Base-by-base conservation (phyloP, 2,329 filamentous ascomycete species). In the Neofusicoccum umdonicola region DNA sequence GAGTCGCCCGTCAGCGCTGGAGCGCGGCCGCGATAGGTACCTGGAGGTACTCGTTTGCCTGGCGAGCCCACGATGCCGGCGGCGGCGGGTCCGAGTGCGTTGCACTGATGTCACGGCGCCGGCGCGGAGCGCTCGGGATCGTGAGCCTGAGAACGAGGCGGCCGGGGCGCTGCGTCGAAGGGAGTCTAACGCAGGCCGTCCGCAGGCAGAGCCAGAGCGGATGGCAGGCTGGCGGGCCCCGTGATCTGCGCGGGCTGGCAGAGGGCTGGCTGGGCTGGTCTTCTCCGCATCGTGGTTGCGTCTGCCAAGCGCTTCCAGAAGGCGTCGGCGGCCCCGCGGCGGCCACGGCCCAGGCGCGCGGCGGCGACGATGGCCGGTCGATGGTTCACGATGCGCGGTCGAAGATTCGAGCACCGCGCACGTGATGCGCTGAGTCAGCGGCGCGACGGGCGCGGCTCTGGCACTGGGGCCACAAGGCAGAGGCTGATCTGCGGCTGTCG, bases 231-330 rank as follows among this genome's bases (percentile, higher is more conserved):
- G 17, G 35, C 8, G 35, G 51, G n/a, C 37, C 51, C 39, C 37
- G 37, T 42, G 54, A 58, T 58, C 54, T 42, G 54, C 54, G 27
- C 22, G 7, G 7, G 22, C 8, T 19, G 39, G 51, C 51, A 15
- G 19, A 17, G n/a, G 8, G 15, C 13, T 17, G 39, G 22, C 22
- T 17, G 15, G 22, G 39, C 19, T 31, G 37, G 39, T 44, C 56
- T 13, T 60, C 41, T 58, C 41, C 56, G 56, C 56, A 47, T 22
- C 17, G 22, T 9, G 5, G n/a, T 60, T 60, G 41, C 56, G 56
- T 60, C n/a, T 45, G 56, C 56, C 56, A 60, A 60, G 56, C 56
- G 56, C 12, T 60, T 60, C 56, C 56, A 45, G 42, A 60, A 60
- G 31, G n/a, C 7, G 27, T 9, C 52, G 19, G 15, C 19, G 5